Evolutionary conservation across 225 moss, liverwort and hornwort species (phyloP).

Genomic region (Climacium dendroides): DNA sequence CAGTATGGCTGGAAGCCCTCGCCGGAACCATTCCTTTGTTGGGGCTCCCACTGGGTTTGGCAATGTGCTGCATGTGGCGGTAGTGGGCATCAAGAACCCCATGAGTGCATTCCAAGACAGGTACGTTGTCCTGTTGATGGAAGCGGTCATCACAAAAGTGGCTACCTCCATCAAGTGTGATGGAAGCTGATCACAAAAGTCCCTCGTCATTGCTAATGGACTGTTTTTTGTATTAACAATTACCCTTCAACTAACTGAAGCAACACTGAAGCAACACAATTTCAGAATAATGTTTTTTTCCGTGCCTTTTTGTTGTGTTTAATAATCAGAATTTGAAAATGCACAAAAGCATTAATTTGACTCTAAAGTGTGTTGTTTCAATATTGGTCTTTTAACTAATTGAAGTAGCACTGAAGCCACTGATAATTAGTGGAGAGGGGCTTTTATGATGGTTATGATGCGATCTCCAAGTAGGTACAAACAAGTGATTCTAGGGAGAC

Average conservation of each 20-base stretch:
- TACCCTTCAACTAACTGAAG: not conserved
- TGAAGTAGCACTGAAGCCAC: not conserved
- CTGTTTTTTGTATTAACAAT: not conserved
- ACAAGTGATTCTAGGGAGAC: not conserved
- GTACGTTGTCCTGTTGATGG: not conserved
- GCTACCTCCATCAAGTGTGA: no score
- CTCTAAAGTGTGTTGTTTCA: not conserved
- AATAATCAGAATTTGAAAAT: not conserved
- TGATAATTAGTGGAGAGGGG: not conserved
- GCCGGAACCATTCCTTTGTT: constrained; percentile 22
- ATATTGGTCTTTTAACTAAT: not conserved
- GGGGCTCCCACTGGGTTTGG: constrained; percentile 54
- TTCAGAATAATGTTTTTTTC: not conserved
- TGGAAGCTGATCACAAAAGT: not conserved
- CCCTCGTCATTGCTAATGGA: not conserved
- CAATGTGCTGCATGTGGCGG: constrained; percentile 75
- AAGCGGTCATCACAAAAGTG: not conserved
- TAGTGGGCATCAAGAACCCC: constrained; percentile 87
- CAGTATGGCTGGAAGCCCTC: constrained; percentile 8
- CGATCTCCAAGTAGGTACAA: not conserved
- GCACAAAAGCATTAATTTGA: not conserved
- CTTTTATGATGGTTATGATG: not conserved
- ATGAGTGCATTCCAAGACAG: constrained; percentile 96
- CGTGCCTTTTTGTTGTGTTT: not conserved
- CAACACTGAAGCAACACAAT: not conserved